phyloP scores from a whole-genome alignment of 1,139 yeast species.

The Hyphopichia fennica region DNA sequence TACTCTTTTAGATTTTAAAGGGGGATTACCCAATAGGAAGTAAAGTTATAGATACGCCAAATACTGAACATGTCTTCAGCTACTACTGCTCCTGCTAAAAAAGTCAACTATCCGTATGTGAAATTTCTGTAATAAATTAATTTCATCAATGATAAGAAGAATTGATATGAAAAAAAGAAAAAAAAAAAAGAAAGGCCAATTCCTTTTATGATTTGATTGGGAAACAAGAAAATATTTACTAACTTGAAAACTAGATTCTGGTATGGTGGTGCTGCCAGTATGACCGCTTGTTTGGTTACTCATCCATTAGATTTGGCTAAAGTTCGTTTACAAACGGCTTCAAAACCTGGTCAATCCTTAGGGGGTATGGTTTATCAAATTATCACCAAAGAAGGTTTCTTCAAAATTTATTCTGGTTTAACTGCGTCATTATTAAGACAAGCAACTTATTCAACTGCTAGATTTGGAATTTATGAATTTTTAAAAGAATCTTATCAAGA shows the following conservation, averaged over 20 bases:
- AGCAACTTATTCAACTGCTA: slow-evolving; percentile 82
- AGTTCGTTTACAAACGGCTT: slow-evolving; percentile 77
- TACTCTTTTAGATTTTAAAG: too few relatives aligned
- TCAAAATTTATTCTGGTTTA: slow-evolving; percentile 74
- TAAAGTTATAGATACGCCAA: not conserved
- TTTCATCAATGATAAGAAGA: too few relatives aligned
- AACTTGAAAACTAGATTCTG: slow-evolving; percentile 32
- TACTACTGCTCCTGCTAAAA: not conserved
- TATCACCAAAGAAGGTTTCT: slow-evolving; percentile 61
- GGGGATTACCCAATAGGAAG: too few relatives aligned
- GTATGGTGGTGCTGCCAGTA: slow-evolving; percentile 65
- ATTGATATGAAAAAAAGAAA: too few relatives aligned
- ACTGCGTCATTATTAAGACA: slow-evolving; percentile 82
- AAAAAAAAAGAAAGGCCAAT: too few relatives aligned
- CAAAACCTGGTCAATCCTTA: slow-evolving; percentile 60
- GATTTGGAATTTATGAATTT: slow-evolving; percentile 82
- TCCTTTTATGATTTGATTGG: too few relatives aligned
- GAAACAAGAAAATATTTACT: not conserved
- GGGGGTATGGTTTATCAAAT: slow-evolving; percentile 61
- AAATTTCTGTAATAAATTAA: too few relatives aligned
- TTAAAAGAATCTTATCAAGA: slow-evolving; percentile 58
- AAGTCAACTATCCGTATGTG: slow-evolving; percentile 2
- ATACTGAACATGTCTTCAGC: not conserved
- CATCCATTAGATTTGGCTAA: slow-evolving; percentile 87
- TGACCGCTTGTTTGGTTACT: slow-evolving; percentile 59